Evolutionary conservation across 129 eudicot genomes (phyloP), one percentile per base, ranked within the genome.

Genomic region (Mikania micrantha): DNA sequence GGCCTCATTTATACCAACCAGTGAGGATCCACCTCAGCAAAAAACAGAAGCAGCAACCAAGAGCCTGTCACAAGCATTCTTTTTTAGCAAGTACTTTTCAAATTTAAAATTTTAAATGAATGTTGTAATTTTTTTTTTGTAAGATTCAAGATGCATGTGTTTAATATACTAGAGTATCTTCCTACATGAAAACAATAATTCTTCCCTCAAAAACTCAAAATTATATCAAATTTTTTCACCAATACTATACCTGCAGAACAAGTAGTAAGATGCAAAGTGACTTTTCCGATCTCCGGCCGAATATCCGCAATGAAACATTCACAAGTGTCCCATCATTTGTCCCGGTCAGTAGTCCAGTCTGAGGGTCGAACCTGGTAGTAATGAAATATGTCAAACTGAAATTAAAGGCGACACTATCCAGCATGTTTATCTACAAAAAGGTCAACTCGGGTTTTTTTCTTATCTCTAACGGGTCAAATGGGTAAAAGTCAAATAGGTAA

Each of bases 241-340:
- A 32, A 32, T 32, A 32, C 6, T 16, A 17, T 69, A 91, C 98
- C 98, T 91, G 98, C 61, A 91, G 72, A 82, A 76, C 70, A 4
- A 91, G 83, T 4, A 91, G 78, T 48, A 79, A 52, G 71, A 91
- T 79, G 77, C 98, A 91, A 60, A 91, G 95, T 0, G 94, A 83
- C 74, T 84, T 85, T 60, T 91, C 97, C n/a, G 97, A 77, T 72
- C 47, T 88, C 47, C 81, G 73, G 22, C 97, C 96, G 74, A 88
- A 85, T 47, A 78, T 57, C 78, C 97, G 77, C 16, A 88, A 62
- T 53, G 84, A 77, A 35, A 91, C 67, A 80, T 91, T 91, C 65
- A 91, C 98, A 8, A 91, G 88, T 25, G 98, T 88, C 28, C 98
- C 98, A 49, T 91, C 96, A 13, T 91, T 88, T 58, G 98, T 91